phyloP scores from a whole-genome alignment of 2,329 filamentous ascomycete species.

The Chrysoporthe cubensis region DNA sequence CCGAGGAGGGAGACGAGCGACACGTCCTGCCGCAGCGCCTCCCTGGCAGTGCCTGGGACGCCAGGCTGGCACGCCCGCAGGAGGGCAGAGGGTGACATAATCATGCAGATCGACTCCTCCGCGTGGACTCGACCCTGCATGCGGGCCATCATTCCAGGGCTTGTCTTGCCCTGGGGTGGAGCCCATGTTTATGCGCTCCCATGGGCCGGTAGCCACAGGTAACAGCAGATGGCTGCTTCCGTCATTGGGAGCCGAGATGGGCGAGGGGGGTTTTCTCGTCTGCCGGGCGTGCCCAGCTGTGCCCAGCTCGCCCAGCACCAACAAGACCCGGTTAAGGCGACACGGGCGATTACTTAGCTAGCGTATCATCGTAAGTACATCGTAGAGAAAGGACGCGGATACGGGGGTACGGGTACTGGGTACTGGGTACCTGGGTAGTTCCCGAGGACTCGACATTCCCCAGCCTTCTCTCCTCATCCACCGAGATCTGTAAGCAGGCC shows the following conservation, averaged over 20 bases:
- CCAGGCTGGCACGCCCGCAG: too few species aligned
- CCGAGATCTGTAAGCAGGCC: conserved; percentile 5
- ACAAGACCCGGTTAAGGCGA: too few species aligned
- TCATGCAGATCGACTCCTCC: background rate
- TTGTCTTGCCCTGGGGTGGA: background rate
- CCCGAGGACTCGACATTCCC: conserved; percentile 7
- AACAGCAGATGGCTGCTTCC: background rate
- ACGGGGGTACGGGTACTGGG: background rate
- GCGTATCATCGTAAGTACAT: too few species aligned
- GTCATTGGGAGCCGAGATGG: background rate
- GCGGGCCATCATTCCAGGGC: background rate
- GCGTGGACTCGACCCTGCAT: conserved; percentile 2
- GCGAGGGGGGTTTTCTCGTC: background rate
- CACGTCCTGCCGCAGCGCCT: too few species aligned
- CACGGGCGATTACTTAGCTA: too few species aligned
- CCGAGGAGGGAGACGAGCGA: too few species aligned
- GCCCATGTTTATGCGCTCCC: background rate
- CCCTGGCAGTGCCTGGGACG: too few species aligned
- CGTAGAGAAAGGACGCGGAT: too few species aligned
- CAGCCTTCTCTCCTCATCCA: conserved; percentile 28
- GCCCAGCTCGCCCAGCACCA: too few species aligned
- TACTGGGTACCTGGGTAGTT: background rate
- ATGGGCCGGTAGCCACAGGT: too few species aligned
- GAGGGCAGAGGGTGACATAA: background rate
- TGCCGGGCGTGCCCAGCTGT: too few species aligned